A percentile compares a stretch with the other conserved stretches of the same genome.
Conservation (phyloP, 2,329 filamentous ascomycete species). For the Diaporthe amygdali region DNA sequence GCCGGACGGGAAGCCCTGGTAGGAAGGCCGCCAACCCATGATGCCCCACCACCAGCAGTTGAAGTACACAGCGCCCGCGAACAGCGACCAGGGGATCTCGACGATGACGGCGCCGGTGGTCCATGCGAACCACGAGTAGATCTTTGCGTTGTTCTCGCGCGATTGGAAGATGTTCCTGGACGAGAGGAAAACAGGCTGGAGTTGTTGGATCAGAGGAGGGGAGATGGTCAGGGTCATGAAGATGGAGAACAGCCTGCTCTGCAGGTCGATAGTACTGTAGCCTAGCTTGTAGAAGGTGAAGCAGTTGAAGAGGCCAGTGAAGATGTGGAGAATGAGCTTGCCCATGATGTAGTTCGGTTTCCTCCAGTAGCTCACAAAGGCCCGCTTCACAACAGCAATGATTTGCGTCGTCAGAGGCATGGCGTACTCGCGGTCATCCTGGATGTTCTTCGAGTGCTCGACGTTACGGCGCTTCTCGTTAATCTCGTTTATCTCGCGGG, state of each 20-base stretch:
- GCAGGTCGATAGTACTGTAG: slow-evolving; percentile 53
- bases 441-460: slow-evolving; percentile 36
- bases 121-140: slow-evolving; percentile 65
- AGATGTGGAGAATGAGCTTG: slow-evolving; percentile 62
- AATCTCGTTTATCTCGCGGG: slow-evolving; percentile 33
- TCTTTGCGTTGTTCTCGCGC: slow-evolving; percentile 65
- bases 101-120: slow-evolving; percentile 57
- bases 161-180: slow-evolving; percentile 63
- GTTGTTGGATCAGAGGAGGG: slow-evolving; percentile 61
- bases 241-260: slow-evolving; percentile 62
- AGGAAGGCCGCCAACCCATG: not conserved
- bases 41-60: slow-evolving; percentile 65
- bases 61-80: slow-evolving; percentile 54
- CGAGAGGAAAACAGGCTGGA: slow-evolving; percentile 63
- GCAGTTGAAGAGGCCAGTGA: slow-evolving; percentile 62
- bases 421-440: slow-evolving; percentile 66
- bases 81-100: slow-evolving; percentile 50
- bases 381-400: slow-evolving; percentile 57
- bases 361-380: slow-evolving; percentile 69
- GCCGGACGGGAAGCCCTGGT: slow-evolving; percentile 54
- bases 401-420: slow-evolving; percentile 63
- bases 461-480: slow-evolving; percentile 50
- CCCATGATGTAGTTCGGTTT: slow-evolving; percentile 67
- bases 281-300: slow-evolving; percentile 68
- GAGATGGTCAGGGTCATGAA: slow-evolving; percentile 70